These are phyloP conservation scores for Helicostylum pulchrum DNA, from an alignment of 192 early-diverging fungal genomes.

Conservation along the genomic window DNA sequence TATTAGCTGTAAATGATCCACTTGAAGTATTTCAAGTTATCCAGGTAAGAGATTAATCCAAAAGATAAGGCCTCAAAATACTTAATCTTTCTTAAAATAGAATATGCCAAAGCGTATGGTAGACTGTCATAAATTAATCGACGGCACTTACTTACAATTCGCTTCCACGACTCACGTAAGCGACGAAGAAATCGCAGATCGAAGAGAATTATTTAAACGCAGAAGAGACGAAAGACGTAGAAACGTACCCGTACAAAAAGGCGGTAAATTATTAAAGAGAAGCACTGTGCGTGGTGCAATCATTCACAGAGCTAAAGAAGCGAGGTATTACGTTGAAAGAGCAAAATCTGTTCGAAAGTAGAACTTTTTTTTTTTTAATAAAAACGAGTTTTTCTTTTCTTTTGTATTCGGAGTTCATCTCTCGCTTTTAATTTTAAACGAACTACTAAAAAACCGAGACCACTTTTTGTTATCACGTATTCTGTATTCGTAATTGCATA, in stretches of 20 bases:
- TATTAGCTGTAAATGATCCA: conserved; percentile 55
- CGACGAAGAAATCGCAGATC: conserved; percentile 32
- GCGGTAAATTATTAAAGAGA: neutral
- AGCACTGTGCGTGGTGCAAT: conserved; percentile 13
- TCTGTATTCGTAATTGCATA: too few species aligned
- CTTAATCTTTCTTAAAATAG: too few species aligned
- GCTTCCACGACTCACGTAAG: conserved; percentile 23
- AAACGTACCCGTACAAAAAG: conserved; percentile 13
- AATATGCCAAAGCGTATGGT: conserved; percentile 61
- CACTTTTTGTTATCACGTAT: too few species aligned
- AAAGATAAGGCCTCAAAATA: too few species aligned
- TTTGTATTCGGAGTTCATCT: too few species aligned
- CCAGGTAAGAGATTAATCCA: too few species aligned
- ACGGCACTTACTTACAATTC: conserved; percentile 36
- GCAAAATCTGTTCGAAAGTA: conserved; percentile 28
- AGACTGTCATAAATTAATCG: conserved; percentile 62
- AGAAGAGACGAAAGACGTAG: conserved; percentile 33
- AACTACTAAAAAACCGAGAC: too few species aligned
- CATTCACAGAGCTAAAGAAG: conserved; percentile 23
- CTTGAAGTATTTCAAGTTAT: conserved; percentile 60
- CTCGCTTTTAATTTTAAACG: too few species aligned
- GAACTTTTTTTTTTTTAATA: too few species aligned
- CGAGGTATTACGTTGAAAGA: conserved; percentile 24
- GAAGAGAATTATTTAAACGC: conserved; percentile 31
- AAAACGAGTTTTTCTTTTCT: too few species aligned